Evolutionary conservation across 345 rosid species (phyloP), one percentile per base, ranked within the genome.

Genomic region (Populus alba): DNA sequence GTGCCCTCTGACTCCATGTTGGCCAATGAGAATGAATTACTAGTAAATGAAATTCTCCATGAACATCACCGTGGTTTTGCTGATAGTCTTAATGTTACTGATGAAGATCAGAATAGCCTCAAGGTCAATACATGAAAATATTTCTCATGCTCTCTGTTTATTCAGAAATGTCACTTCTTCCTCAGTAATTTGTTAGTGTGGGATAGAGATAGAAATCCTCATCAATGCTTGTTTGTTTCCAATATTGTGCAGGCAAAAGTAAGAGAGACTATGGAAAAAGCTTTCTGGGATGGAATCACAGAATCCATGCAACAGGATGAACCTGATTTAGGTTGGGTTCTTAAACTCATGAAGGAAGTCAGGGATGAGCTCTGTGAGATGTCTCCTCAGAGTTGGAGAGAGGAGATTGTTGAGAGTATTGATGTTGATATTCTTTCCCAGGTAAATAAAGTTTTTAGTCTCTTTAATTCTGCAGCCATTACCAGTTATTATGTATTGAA

Each of bases 291-390:
- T 69, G 81, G 85, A 66, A 68, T 95, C 67, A 81, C 80, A 80
- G 94, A 95, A 77, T 92, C 99, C 8, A 68, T 93, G 23, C 88
- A 87, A 83, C 83, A 77, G 76, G 92, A 87, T 63, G 79, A 84
- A 31, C 92, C 94, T 51, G 84, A 88, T 70, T 91, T 90, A 87
- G 90, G 86, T 72, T 83, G 91, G 73, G 84, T 95, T 78, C 77
- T 91, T 81, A 84, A 92, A 79, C 97, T 95, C 62, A 85, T 92
- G 92, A 82, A 78, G 78, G 99, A 95, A 86, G 93, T 93, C 72
- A 91, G 96, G 76, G 99, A 93, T 78, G 99, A 89, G 81, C 87
- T 95, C 47, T 87, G 91, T 68, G 93, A 93, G 81, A 88, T 93
- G 88, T 92, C 92, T 75, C 97, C 99, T 74, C 83, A 84, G 68